A percentile compares a stretch with the other conserved stretches of the same genome.
Conservation (phyloP, 495 filamentous ascomycete genomes). For the Achaetomiella virescens region DNA sequence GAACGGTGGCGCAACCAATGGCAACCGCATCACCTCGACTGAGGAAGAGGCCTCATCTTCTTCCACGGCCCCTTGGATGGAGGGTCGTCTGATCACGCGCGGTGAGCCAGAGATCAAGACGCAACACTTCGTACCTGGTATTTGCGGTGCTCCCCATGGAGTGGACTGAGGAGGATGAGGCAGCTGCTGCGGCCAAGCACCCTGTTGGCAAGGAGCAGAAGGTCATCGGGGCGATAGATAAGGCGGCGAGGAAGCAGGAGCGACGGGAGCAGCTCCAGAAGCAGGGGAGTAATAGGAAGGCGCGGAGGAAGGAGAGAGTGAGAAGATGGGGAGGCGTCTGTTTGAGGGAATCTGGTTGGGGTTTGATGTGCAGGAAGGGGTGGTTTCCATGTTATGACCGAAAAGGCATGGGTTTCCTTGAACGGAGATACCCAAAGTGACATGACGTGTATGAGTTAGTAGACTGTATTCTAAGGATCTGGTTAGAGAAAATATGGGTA, state of each 20-base stretch:
- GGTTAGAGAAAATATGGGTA: too few species aligned
- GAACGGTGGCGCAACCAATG: constrained; percentile 21
- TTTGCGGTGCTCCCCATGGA: constrained; percentile 84
- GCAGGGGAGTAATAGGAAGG: constrained; percentile 18
- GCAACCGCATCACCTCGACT: background rate
- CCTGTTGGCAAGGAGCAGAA: constrained; percentile 42
- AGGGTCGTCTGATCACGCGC: constrained; percentile 70
- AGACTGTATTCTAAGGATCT: too few species aligned
- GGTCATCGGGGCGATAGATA: constrained; percentile 47
- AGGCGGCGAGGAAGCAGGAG: constrained; percentile 43
- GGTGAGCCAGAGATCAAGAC: constrained; percentile 85
- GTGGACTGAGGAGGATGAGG: constrained; percentile 81
- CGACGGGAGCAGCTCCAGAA: constrained; percentile 39
- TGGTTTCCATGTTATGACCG: too few species aligned
- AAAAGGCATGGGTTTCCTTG: too few species aligned
- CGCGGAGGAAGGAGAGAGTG: constrained; percentile 26
- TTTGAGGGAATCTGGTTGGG: background rate
- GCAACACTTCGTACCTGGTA: constrained; percentile 89
- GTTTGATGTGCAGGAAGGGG: too few species aligned
- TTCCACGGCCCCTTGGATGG: constrained; percentile 34
- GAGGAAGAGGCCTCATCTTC: background rate
- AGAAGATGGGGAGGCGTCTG: constrained; percentile 18
- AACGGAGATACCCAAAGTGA: too few species aligned
- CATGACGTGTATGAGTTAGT: too few species aligned
- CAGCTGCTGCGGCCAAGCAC: constrained; percentile 56